Conservation (phyloP, 23 red algal species). For the Chondrus crispus region DNA sequence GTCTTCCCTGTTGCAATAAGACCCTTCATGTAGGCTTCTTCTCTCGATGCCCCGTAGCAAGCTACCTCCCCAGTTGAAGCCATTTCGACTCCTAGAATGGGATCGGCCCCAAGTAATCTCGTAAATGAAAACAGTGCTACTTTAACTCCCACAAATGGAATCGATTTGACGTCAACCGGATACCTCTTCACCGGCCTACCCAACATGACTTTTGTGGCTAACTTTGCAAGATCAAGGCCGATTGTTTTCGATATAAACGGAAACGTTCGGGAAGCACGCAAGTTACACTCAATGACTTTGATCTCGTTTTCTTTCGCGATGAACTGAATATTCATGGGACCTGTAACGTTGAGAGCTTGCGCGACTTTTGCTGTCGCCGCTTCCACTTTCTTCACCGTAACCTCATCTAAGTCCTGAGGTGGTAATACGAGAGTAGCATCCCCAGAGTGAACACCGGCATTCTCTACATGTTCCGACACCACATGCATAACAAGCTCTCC, state of each 20-base stretch:
- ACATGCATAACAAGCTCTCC: conserved; percentile 98
- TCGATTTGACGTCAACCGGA: conserved; percentile 76
- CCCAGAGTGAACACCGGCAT: conserved; percentile 99
- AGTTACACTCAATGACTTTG: conserved; percentile 99
- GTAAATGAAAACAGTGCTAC: conserved; percentile 97
- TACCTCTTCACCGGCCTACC: conserved; percentile 77
- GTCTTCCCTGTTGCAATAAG: conserved; percentile 67
- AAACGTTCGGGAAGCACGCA: conserved; percentile 91
- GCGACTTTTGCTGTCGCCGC: conserved; percentile 93
- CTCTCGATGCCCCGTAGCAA: conserved; percentile 83
- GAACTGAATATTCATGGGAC: conserved; percentile 99
- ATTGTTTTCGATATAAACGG: conserved; percentile 97
- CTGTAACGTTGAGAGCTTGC: conserved; percentile 92
- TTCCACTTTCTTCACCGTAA: conserved; percentile 95
- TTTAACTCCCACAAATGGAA: conserved; percentile 92
- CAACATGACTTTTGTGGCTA: conserved; percentile 98
- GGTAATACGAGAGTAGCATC: conserved; percentile 96
- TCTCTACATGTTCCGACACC: conserved; percentile 97
- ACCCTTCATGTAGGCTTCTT: conserved; percentile 97
- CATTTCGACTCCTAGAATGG: conserved; percentile 99
- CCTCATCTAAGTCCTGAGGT: conserved; percentile 83
- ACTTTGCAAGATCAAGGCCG: conserved; percentile 94
- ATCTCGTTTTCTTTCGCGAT: conserved; percentile 99
- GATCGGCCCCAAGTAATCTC: conserved; percentile 90
- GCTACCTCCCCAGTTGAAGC: conserved; percentile 98